phyloP scores from a whole-genome alignment of 1,284 basidiomycete genomes.

The Ustilago loliicola region DNA sequence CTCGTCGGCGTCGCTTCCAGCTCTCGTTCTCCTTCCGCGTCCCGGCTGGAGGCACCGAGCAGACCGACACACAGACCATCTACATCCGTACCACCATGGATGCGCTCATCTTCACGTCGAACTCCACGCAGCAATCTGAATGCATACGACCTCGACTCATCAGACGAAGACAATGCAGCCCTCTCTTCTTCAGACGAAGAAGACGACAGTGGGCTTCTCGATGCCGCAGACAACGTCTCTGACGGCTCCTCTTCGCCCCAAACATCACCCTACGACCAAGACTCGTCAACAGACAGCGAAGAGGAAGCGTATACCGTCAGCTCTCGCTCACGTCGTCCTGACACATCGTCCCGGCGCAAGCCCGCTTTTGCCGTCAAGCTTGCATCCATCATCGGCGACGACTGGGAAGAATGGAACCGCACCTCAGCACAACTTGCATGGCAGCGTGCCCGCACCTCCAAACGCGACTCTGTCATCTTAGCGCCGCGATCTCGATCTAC shows the following conservation, averaged over 20 bases:
- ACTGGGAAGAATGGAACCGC: constrained; percentile 58
- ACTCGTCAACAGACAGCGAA: constrained; percentile 43
- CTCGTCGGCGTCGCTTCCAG: constrained; percentile 34
- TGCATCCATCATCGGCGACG: constrained; percentile 28
- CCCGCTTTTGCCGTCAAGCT: constrained; percentile 20
- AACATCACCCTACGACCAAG: constrained; percentile 36
- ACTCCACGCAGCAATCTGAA: constrained; percentile 14
- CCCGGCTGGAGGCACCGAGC: constrained; percentile 1
- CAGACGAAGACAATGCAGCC: constrained; percentile 32
- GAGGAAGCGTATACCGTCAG: constrained; percentile 40
- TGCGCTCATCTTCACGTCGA: constrained; percentile 21
- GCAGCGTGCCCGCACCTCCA: constrained; percentile 20
- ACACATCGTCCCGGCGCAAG: constrained; percentile 1
- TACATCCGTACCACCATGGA: constrained; percentile 35
- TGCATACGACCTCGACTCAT: constrained; percentile 33
- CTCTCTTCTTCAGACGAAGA: constrained; percentile 33
- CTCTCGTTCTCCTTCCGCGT: constrained; percentile 22
- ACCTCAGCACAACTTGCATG: constrained; percentile 28
- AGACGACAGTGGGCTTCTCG: constrained; percentile 14
- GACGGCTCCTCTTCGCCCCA: constrained; percentile 27
- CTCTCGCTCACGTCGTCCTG: background rate
- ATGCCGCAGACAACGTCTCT: constrained; percentile 18
- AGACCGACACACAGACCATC: constrained; percentile 3
- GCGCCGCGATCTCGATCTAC: constrained; percentile 15
- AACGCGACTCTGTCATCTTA: constrained; percentile 3